Evolutionary conservation across 169 alveolate species (phyloP).

Genomic region (Eimeria mitis): DNA sequence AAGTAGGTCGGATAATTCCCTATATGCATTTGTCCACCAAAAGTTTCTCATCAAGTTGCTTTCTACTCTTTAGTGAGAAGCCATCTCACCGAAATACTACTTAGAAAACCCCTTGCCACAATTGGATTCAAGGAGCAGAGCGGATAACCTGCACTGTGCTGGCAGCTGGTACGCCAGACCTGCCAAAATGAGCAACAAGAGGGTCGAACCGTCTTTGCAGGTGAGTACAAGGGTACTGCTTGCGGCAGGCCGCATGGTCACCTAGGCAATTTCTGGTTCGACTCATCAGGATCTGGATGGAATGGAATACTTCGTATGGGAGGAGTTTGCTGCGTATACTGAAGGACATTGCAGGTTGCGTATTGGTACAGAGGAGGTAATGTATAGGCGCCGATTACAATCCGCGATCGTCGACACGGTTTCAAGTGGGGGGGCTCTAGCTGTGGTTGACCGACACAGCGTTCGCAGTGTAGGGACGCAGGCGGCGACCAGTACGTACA

Average conservation of each 20-base stretch:
- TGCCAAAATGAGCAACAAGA: background rate
- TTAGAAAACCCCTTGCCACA: background rate
- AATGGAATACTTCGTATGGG: too few species aligned
- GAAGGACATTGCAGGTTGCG: too few species aligned
- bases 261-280: too few species aligned
- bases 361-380: too few species aligned
- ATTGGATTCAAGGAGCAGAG: background rate
- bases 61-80: background rate
- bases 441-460: too few species aligned
- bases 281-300: background rate
- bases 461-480: too few species aligned
- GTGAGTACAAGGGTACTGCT: background rate
- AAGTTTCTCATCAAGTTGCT: background rate
- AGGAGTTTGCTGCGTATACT: too few species aligned
- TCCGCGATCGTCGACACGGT: too few species aligned
- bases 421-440: too few species aligned
- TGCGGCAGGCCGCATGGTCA: background rate
- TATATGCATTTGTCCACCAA: background rate
- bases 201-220: background rate
- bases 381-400: too few species aligned
- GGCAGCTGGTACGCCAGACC: background rate
- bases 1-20: background rate
- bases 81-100: background rate
- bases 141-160: too few species aligned
- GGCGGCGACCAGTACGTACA: too few species aligned